Base-by-base conservation (phyloP, 352 stramenopile genomes). In the Globisporangium canariense region DNA sequence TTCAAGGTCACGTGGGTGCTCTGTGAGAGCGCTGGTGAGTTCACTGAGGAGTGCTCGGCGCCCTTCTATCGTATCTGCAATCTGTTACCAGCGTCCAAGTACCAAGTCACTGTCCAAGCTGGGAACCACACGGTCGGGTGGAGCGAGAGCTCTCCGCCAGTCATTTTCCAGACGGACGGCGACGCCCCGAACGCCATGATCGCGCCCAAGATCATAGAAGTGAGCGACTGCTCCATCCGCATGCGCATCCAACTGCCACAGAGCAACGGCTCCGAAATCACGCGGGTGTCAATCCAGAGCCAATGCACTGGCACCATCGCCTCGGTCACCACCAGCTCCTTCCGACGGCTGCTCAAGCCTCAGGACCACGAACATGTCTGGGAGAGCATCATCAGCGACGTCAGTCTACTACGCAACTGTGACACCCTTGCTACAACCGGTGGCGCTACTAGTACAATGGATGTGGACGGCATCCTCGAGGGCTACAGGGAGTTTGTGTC, bases 51-150 rank as follows among this genome's bases (percentile, higher is more conserved):
- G 20, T 85, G 73, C 55, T 50, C 43, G 0, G 49, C 46, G 2
- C 34, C 64, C 2, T 52, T 34, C 13, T 82, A 69, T 41, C 68
- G 68, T 6, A 71, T 89, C 18, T 34, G 50, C 20, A 75, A 80
- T 34, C 34, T 89, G 5, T 60, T 85, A 43, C 77, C 79, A 4
- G 75, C 79, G 16, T 74, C 77, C 6, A 34, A 60, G 32, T 89
- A 89, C 55, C 47, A 69, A 1, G 65, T 86, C 6, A 55, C 28
- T 1, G 71, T 89, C 0, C 74, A 82, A 40, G 74, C 77, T 1
- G 77, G 77, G 6, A 87, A 86, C 32, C 70, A 71, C 62, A 71
- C 62, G 0, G 65, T 81, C 16, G 79, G 79, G 0, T 85, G 77
- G 79, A 85, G 79, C 52, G 43, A 46, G 3, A 67, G 45, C 25